Percentiles rank a stretch among this genome's conserved stretches.
phyloP scores from a whole-genome alignment of 306 rosid species.

The Gastrolobium bilobum region DNA sequence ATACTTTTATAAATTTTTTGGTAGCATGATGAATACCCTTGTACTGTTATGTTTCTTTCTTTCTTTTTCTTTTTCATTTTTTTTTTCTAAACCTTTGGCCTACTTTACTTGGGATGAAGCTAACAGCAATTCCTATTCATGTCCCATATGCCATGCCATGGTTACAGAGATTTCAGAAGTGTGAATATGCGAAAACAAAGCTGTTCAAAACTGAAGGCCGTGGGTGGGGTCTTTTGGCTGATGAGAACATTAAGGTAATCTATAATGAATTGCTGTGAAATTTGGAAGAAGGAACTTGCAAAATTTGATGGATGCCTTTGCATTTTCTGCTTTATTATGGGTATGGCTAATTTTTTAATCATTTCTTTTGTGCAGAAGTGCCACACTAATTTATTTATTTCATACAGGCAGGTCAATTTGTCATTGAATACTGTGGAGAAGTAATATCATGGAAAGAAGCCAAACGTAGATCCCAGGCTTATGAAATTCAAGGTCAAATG shows the following conservation, averaged over 20 bases:
- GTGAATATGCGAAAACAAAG: slow-evolving; percentile 88
- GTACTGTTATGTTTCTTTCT: slow-evolving; percentile 3
- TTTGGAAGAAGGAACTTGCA: slow-evolving; percentile 41
- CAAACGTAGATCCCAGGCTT: slow-evolving; percentile 84
- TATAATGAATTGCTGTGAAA: slow-evolving; percentile 22
- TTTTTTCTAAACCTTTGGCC: slow-evolving; percentile 30
- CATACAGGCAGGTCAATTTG: slow-evolving; percentile 78
- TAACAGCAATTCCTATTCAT: slow-evolving; percentile 38
- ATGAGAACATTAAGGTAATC: slow-evolving; percentile 83
- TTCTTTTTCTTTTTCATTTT: background rate
- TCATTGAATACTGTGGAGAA: slow-evolving; percentile 97
- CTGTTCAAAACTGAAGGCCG: slow-evolving; percentile 90
- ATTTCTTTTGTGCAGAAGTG: slow-evolving; percentile 28
- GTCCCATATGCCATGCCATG: slow-evolving; percentile 47
- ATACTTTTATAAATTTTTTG: background rate
- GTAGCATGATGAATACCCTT: background rate
- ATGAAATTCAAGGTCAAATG: slow-evolving; percentile 80
- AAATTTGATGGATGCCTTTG: slow-evolving; percentile 19
- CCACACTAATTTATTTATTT: slow-evolving; percentile 35
- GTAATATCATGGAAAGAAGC: slow-evolving; percentile 98
- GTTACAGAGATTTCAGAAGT: slow-evolving; percentile 87
- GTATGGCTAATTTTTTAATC: slow-evolving; percentile 11
- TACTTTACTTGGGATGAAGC: slow-evolving; percentile 42
- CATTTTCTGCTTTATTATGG: slow-evolving; percentile 35
- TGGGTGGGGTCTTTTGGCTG: slow-evolving; percentile 96